Evolutionary conservation across 257 asterid species (phyloP).

Genomic region (Solanum okadae): DNA sequence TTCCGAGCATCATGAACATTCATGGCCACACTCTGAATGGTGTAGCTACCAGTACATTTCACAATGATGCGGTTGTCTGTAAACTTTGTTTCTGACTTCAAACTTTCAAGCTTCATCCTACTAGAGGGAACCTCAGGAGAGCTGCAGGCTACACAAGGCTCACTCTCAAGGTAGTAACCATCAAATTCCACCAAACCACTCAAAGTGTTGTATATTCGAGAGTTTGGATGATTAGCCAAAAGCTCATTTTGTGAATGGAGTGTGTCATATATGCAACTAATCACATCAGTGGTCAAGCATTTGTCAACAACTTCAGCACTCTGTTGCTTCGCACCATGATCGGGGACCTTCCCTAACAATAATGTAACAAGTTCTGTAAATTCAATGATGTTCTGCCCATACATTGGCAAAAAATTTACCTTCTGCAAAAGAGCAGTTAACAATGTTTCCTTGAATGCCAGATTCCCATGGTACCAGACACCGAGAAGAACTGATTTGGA

Average conservation of each 20-base stretch:
- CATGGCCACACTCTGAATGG: conserved; percentile 95
- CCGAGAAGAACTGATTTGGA: conserved; percentile 83
- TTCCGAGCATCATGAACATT: conserved; percentile 97
- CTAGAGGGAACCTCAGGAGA: conserved; percentile 98
- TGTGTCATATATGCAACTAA: conserved; percentile 74
- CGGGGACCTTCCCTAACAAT: conserved; percentile 78
- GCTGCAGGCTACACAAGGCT: conserved; percentile 99
- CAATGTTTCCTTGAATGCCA: conserved; percentile 62
- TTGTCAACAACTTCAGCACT: conserved; percentile 68
- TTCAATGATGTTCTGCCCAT: conserved; percentile 84
- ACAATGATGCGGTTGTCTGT: conserved; percentile 97
- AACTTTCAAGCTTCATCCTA: conserved; percentile 95
- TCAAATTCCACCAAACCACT: conserved; percentile 99
- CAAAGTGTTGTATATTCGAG: conserved; percentile 93
- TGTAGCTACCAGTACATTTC: conserved; percentile 98
- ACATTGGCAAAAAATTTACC: conserved; percentile 72
- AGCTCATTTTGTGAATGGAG: conserved; percentile 96
- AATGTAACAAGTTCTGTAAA: conserved; percentile 77
- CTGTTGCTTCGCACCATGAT: conserved; percentile 50
- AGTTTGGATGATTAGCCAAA: conserved; percentile 98
- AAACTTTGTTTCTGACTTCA: conserved; percentile 96
- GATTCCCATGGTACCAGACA: conserved; percentile 91
- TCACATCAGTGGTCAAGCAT: conserved; percentile 81
- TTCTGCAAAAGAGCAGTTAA: conserved; percentile 71
- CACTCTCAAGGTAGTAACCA: conserved; percentile 99